Conservation (phyloP, 148 eudicot species). For the Rhododendron simsii region DNA sequence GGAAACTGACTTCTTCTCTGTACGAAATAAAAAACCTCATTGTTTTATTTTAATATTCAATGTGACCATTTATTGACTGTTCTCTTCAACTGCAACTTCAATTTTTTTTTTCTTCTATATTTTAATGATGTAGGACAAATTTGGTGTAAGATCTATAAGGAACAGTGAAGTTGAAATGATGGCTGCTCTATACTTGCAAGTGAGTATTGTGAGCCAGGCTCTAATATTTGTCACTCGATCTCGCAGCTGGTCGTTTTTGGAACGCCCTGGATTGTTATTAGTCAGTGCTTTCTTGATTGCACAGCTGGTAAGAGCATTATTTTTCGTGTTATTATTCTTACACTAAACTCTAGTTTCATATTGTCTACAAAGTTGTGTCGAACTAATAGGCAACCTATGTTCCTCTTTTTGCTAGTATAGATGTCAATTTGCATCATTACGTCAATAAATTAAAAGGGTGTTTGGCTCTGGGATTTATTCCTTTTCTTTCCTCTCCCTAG, state of each 20-base stretch:
- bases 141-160: conserved; percentile 55
- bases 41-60: neutral
- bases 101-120: neutral
- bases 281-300: conserved; percentile 68
- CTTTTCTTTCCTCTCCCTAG: neutral
- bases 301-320: conserved; percentile 63
- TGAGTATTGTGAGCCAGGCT: conserved; percentile 92
- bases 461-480: neutral
- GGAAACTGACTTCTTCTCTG: conserved; percentile 82
- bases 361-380: neutral
- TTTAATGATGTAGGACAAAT: conserved; percentile 45
- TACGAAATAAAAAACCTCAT: conserved; percentile 12
- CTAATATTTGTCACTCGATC: conserved; percentile 91
- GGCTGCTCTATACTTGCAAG: conserved; percentile 94
- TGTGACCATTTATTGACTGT: neutral
- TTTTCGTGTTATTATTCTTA: neutral
- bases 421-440: neutral
- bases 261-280: conserved; percentile 81
- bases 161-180: conserved; percentile 52
- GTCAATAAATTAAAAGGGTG: neutral
- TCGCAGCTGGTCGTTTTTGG: conserved; percentile 80
- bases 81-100: neutral
- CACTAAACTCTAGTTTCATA: neutral
- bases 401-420: neutral
- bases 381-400: neutral